Conservation (phyloP, 2,329 filamentous ascomycete species). For the Aspergillus fischeri region DNA sequence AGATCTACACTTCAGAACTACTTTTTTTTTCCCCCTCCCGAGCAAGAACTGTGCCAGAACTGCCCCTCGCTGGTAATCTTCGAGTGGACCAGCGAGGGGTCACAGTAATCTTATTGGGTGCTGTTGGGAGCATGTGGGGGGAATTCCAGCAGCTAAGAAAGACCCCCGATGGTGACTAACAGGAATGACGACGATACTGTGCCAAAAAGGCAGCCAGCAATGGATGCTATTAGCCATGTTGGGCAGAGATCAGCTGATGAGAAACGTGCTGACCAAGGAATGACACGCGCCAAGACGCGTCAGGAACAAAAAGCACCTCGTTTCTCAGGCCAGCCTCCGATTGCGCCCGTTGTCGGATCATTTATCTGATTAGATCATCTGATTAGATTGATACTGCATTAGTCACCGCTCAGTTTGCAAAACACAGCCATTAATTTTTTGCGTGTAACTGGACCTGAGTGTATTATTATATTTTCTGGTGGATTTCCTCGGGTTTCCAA, state of each 20-base stretch:
- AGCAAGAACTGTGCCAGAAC: neutral
- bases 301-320: neutral
- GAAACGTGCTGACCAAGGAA: too few species aligned
- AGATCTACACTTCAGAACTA: neutral
- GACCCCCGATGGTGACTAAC: neutral
- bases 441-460: too few species aligned
- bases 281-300: neutral
- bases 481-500: neutral
- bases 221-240: neutral
- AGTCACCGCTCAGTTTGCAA: neutral
- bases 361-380: constrained; percentile 28
- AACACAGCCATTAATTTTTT: neutral
- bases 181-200: neutral
- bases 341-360: constrained; percentile 15
- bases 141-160: neutral
- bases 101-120: neutral
- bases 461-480: too few species aligned
- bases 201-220: neutral
- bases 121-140: too few species aligned
- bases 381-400: constrained; percentile 17
- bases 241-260: neutral
- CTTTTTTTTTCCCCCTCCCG: neutral
- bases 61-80: neutral
- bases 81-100: neutral
- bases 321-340: neutral